Base-by-base conservation (phyloP, 768 basidiomycete genomes). In the Leccinum disarticulatum region DNA sequence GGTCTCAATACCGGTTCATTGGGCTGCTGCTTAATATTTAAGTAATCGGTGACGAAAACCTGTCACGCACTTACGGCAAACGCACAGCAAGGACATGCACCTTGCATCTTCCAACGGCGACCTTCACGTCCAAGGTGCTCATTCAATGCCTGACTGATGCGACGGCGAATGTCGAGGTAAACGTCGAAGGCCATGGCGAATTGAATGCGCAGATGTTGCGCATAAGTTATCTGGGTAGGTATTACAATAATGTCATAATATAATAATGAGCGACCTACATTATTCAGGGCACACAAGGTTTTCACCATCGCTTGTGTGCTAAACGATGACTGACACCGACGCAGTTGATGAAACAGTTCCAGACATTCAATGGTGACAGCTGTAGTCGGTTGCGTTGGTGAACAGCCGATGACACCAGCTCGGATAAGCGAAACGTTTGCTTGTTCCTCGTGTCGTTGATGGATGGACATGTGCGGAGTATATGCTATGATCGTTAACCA, bases 281-380 rank as follows among this genome's bases (percentile, higher is more conserved):
- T 19, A 8, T 46, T 13, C 49, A 56, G 19, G 11, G 33, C 47
- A 15, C 55, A 49, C 31, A 56, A 33, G 9, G 36, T 33, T 33
- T 56, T 56, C 2, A 56, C 55, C 55, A 56, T 56, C 3, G 25
- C 47, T 11, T 56, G 46, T 14, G 49, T n/a, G 35, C 47, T 56
- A 11, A 56, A 56, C 2, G 22, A 56, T 3, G 22, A 56, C 27
- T 49, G 47, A 15, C 25, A 4, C 6, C 8, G 15, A 3, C 14
- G 9, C 17, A 56, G 19, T 25, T 56, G 55, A 36, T 49, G 33
- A 49, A 49, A 56, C 13, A 56, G 4, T n/a, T 56, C 47, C 41
- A 56, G 33, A 22, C 31, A 56, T 30, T 35, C 19, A 15, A 56
- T 10, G 4, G 47, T n/a, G 31, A 28, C 15, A 13, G 36, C 36